Base-by-base conservation (phyloP, 2,329 filamentous ascomycete genomes). In the Xylariaceae sp. region DNA sequence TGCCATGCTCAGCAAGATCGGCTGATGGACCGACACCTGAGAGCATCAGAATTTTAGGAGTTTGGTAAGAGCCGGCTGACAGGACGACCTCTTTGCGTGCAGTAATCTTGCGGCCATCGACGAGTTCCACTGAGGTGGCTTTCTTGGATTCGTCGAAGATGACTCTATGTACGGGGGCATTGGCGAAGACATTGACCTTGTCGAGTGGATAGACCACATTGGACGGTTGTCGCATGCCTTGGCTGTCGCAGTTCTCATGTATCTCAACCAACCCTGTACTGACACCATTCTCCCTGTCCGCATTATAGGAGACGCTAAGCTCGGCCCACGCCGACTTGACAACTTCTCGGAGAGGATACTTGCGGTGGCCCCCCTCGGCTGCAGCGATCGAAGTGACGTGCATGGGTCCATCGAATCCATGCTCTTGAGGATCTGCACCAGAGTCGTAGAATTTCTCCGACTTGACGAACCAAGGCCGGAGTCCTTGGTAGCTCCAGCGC, bases 401-500 rank as follows among this genome's bases (percentile, higher is more conserved):
- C 30, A 72, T 68, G 1, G 70, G 68, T 2, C 72, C 70, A 9
- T 68, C 55, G 23, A 56, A 57, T 4, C 73, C 72, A 57, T 74
- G 69, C 4, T 66, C 56, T 6, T 57, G 48, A 0, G 59, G 37
- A 55, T 70, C 62, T 60, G 79, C 77, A 4, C 64, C 44, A 10
- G 61, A 55, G 39, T 65, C 53, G 44, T 62, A 66, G 49, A 67
- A 66, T 9, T 59, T 53, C 59, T 76, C 74, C 0, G 72, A 64
- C 59, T 75, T 78, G 44, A 70, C 69, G 57, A 80, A 74, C 68
- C 77, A 83, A 1, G 77, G 76, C 13, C 77, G 70, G 35, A 82
- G 72, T 8, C 73, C 73, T 3, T 78, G 68, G 57, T 78, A 80
- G 60, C 73, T 74, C 73, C 80, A 84, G 2, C 66, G 65, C 8